Percentiles rank a stretch among this genome's conserved stretches.
phyloP scores from a whole-genome alignment of 1,284 basidiomycete genomes.

The Moesziomyces sp. region DNA sequence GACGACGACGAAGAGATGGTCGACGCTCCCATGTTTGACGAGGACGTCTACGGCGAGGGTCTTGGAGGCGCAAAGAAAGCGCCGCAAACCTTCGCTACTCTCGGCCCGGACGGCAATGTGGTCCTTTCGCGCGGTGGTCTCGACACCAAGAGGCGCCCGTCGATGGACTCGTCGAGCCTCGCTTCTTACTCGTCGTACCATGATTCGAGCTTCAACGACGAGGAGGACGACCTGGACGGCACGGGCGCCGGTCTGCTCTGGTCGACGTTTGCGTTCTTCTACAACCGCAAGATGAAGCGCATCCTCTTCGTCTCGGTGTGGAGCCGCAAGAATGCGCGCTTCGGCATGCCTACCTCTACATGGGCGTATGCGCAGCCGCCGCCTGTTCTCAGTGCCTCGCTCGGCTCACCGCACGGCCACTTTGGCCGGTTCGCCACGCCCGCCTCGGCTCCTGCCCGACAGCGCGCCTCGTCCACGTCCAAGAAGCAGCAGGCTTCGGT shows the following conservation, averaged over 20 bases:
- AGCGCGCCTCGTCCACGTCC: conserved; percentile 17
- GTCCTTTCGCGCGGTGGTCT: conserved; percentile 28
- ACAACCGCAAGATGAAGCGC: conserved; percentile 89
- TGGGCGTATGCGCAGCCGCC: conserved; percentile 44
- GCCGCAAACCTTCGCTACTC: conserved; percentile 31
- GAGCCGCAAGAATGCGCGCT: conserved; percentile 77
- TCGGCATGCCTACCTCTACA: conserved; percentile 35
- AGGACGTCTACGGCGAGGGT: conserved; percentile 59
- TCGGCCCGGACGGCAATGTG: conserved; percentile 40
- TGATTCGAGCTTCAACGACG: conserved; percentile 40
- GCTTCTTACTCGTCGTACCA: conserved; percentile 29
- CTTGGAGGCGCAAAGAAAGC: conserved; percentile 30
- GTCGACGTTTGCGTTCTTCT: conserved; percentile 98
- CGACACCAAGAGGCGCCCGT: conserved; percentile 14
- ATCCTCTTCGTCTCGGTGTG: conserved; percentile 92
- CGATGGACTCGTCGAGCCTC: conserved; percentile 33
- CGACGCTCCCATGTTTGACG: conserved; percentile 65
- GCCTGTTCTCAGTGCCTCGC: conserved; percentile 39
- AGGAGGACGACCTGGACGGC: conserved; percentile 74
- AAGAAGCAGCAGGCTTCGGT: conserved; percentile 20
- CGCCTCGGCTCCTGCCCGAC: conserved; percentile 10
- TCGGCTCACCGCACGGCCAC: conserved; percentile 33
- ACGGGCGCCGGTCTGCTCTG: conserved; percentile 83
- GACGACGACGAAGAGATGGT: conserved; percentile 49
- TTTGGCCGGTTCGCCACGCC: conserved; percentile 13